These are phyloP conservation scores for Neoboletus magnificus DNA, from an alignment of 768 basidiomycete genomes.

Conservation along the genomic window DNA sequence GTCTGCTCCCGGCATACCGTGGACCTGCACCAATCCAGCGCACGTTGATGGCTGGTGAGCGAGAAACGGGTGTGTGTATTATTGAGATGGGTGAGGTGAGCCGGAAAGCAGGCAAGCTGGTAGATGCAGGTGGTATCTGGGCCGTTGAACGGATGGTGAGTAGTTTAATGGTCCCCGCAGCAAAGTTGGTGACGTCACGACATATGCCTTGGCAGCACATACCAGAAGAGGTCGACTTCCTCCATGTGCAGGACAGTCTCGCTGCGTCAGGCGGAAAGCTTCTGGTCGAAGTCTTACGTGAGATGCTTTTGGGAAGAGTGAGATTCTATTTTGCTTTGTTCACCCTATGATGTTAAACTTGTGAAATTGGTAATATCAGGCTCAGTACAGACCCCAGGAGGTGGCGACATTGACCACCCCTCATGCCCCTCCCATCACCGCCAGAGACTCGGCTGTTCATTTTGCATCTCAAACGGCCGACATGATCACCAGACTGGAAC, in stretches of 20 bases:
- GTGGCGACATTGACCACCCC: slow-evolving; percentile 29
- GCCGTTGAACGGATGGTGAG: slow-evolving; percentile 51
- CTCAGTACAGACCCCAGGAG: slow-evolving; percentile 46
- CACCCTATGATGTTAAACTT: not conserved
- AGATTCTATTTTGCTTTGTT: slow-evolving; percentile 3
- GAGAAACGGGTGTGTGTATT: slow-evolving; percentile 75
- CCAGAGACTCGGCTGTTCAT: slow-evolving; percentile 12
- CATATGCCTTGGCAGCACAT: slow-evolving; percentile 42
- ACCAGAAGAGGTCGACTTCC: slow-evolving; percentile 50
- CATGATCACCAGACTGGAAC: slow-evolving; percentile 21
- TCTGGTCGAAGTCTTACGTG: slow-evolving; percentile 66
- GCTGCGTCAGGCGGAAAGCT: slow-evolving; percentile 65
- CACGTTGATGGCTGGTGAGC: slow-evolving; percentile 63
- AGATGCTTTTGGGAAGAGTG: slow-evolving; percentile 58
- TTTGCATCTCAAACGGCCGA: slow-evolving; percentile 22
- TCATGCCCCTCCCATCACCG: slow-evolving; percentile 44
- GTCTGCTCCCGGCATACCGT: slow-evolving; percentile 81
- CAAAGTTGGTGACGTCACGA: not conserved
- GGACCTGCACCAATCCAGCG: slow-evolving; percentile 91
- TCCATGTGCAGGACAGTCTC: slow-evolving; percentile 52
- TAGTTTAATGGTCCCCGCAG: slow-evolving; percentile 3
- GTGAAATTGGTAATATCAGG: slow-evolving; percentile 35
- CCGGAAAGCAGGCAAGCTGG: slow-evolving; percentile 48
- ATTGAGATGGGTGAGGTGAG: slow-evolving; percentile 65
- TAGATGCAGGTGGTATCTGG: slow-evolving; percentile 79